Percentiles rank a stretch among this genome's conserved stretches.
These are phyloP conservation scores for Globisporangium paroecandrum DNA, from an alignment of 352 stramenopile genomes.

Conservation along the genomic window DNA sequence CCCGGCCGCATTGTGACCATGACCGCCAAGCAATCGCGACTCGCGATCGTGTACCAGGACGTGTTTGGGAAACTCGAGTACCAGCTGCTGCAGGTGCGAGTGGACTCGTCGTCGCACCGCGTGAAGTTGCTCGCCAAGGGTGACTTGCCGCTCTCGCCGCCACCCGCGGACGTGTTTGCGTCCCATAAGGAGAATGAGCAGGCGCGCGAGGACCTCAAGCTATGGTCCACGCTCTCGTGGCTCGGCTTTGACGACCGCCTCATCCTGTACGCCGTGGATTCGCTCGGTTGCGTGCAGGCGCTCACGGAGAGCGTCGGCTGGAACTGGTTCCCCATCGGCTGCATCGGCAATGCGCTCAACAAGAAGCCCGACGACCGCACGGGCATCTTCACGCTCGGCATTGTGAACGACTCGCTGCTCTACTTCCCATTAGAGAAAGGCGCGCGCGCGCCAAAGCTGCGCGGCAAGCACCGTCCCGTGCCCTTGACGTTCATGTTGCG, in stretches of 20 bases:
- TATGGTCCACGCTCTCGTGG: conserved; percentile 68
- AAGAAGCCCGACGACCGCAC: conserved; percentile 58
- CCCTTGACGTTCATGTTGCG: conserved; percentile 58
- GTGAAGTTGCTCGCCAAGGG: conserved; percentile 47
- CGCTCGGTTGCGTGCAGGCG: conserved; percentile 58
- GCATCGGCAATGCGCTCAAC: conserved; percentile 51
- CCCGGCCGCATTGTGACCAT: conserved; percentile 72
- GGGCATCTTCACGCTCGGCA: conserved; percentile 60
- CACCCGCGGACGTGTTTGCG: conserved; percentile 57
- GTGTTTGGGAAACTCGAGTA: conserved; percentile 42
- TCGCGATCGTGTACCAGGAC: conserved; percentile 73
- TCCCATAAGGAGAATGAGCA: conserved; percentile 66
- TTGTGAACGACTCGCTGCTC: conserved; percentile 70
- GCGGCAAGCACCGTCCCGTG: conserved; percentile 74
- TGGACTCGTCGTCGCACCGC: conserved; percentile 36
- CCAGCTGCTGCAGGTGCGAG: conserved; percentile 47
- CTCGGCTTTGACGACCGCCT: conserved; percentile 73
- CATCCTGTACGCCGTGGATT: conserved; percentile 73
- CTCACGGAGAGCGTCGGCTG: conserved; percentile 47
- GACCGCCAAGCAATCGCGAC: conserved; percentile 41
- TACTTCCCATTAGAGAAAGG: conserved; percentile 69
- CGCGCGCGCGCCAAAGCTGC: conserved; percentile 38
- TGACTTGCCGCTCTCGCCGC: conserved; percentile 54
- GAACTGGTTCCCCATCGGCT: conserved; percentile 76
- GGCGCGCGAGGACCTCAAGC: conserved; percentile 30